phyloP scores from a whole-genome alignment of 768 basidiomycete genomes.

The Russula sp. region DNA sequence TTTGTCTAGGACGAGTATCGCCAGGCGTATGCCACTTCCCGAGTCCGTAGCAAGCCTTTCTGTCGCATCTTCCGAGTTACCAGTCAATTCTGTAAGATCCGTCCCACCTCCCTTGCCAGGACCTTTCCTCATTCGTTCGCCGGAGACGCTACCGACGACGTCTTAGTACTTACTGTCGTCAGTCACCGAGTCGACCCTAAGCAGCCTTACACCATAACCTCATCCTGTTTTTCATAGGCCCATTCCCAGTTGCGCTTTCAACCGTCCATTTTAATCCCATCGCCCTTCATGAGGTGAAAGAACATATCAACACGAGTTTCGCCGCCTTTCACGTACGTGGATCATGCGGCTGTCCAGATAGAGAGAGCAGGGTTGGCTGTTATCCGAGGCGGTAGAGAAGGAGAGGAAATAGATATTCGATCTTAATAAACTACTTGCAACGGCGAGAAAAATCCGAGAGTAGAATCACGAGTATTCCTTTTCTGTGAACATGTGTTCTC shows the following conservation, averaged over 20 bases:
- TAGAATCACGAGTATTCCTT: no score
- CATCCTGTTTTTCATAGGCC: no score
- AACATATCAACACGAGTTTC: no score
- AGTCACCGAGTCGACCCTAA: constrained; percentile 28
- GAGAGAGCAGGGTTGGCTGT: background rate
- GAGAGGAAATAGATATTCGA: constrained; percentile 11
- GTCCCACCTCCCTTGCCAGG: constrained; percentile 27
- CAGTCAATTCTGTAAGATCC: constrained; percentile 4
- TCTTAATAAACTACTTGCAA: constrained; percentile 8
- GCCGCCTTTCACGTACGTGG: no score
- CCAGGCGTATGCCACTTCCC: background rate
- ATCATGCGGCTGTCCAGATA: background rate
- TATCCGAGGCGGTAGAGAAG: constrained; percentile 4
- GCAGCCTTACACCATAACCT: constrained; percentile 20
- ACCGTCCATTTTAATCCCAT: no score
- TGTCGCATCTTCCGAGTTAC: background rate
- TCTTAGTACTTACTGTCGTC: constrained; percentile 25
- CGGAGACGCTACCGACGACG: constrained; percentile 33
- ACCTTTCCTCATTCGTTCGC: constrained; percentile 33
- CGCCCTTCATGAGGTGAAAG: no score
- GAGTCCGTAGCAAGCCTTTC: constrained; percentile 23
- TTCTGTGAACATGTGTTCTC: background rate
- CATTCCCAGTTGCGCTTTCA: no score
- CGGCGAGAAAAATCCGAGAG: background rate
- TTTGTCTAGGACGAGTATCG: background rate